Conservation (phyloP, 2,329 filamentous ascomycete species). For the Ilyonectria mors-panacis region DNA sequence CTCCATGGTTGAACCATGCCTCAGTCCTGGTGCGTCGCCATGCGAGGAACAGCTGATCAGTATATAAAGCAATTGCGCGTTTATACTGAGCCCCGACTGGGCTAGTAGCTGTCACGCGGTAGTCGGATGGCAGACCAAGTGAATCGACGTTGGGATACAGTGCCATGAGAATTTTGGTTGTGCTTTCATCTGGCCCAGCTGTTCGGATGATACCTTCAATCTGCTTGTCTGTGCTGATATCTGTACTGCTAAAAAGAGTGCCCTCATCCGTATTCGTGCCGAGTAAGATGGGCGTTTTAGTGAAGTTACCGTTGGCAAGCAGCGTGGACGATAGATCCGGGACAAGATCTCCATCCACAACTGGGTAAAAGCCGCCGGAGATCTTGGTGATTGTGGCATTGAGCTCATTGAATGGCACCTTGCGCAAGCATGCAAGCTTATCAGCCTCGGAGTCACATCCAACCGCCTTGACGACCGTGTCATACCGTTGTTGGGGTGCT, state of each 20-base stretch:
- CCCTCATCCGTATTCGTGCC: conserved; percentile 78
- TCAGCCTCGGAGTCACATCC: conserved; percentile 45
- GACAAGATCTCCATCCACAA: conserved; percentile 57
- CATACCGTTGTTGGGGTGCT: conserved; percentile 19
- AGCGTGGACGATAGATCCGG: conserved; percentile 63
- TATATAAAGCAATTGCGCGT: conserved; percentile 65
- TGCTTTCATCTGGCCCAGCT: conserved; percentile 25
- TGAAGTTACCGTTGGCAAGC: conserved; percentile 70
- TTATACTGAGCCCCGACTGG: conserved; percentile 60
- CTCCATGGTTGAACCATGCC: conserved; percentile 63
- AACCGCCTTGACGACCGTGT: conserved; percentile 39
- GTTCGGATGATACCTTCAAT: conserved; percentile 25
- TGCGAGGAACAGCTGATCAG: conserved; percentile 69
- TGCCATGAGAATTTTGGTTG: conserved; percentile 32
- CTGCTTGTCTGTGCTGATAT: conserved; percentile 51
- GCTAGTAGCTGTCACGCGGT: conserved; percentile 32
- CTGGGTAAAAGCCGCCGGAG: conserved; percentile 33
- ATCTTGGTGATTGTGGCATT: conserved; percentile 37
- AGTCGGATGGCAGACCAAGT: conserved; percentile 34
- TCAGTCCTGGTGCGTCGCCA: conserved; percentile 68
- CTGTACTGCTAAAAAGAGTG: conserved; percentile 65
- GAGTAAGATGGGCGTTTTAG: conserved; percentile 74
- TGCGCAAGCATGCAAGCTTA: conserved; percentile 49
- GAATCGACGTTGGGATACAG: conserved; percentile 43
- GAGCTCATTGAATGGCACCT: conserved; percentile 39